Base-by-base conservation (phyloP, 441 rosid genomes). In the Raphanus hybrid region DNA sequence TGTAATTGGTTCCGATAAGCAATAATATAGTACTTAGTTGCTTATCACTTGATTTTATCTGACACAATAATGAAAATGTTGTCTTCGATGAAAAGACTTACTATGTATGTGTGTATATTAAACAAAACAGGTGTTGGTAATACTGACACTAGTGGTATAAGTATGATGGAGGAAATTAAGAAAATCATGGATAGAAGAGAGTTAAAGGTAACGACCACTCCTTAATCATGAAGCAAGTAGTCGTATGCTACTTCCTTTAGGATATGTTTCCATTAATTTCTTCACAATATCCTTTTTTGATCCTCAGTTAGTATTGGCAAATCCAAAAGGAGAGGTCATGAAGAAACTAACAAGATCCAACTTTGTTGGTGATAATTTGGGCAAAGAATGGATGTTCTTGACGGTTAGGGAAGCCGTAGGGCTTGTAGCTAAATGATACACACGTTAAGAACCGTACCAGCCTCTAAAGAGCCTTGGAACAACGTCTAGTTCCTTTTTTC, bases 101-200 rank as follows among this genome's bases (percentile, higher is more conserved):
- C 37, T 34, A 34, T 34, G 37, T 34, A 34, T 50, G 18, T 54
- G 6, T 23, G 16, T 70, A 8, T 34, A 41, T 34, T 34, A 20
- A 32, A 65, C 43, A 37, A 69, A 63, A 71, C 85, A 96, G 98
- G 90, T 68, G 94, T 92, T 65, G 98, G 98, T n/a, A 93, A 90
- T 84, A 96, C 91, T 23, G 99, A 96, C 81, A 91, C 99, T 16
- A 96, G 98, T 75, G 98, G 98, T 35, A 87, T 94, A 57, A 87
- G 95, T 86, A 96, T 94, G 99, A 83, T 96, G 37, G 98, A 90
- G 64, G 99, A 96, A 80, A 76, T 86, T 4, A 85, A 88, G 84
- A 94, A 90, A 79, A 60, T 67, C 43, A 74, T 80, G 4, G 96
- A 87, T 27, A 84, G 97, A 82, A 87, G 90, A 75, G 92, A 48